A percentile compares a stretch with the other conserved stretches of the same genome.
Evolutionary conservation across 257 asterid species (phyloP).

Genomic region (Primulina huaijiensis): DNA sequence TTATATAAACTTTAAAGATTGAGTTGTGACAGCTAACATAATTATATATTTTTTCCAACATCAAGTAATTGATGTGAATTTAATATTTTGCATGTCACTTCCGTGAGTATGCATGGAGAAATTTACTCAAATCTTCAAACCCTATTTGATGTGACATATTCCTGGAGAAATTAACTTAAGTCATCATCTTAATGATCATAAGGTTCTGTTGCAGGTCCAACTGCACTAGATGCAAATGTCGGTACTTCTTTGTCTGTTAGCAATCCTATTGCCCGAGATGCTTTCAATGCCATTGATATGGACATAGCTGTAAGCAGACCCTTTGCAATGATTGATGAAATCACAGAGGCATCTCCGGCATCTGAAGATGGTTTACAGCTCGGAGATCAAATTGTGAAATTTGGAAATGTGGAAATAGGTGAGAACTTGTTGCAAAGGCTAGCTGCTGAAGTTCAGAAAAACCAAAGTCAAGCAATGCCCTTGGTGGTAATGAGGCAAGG

Average conservation of each 20-base stretch:
- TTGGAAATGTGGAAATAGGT: slow-evolving; percentile 73
- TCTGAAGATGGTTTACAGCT: slow-evolving; percentile 95
- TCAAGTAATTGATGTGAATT: slow-evolving; percentile 2
- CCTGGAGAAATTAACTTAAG: slow-evolving; percentile 1
- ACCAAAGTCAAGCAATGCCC: slow-evolving; percentile 52
- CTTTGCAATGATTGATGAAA: slow-evolving; percentile 86
- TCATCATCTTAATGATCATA: slow-evolving; percentile 9
- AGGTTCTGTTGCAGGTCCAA: slow-evolving; percentile 33
- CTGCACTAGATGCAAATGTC: slow-evolving; percentile 30
- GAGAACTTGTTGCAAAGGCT: slow-evolving; percentile 66
- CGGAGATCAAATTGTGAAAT: slow-evolving; percentile 90
- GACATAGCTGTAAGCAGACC: slow-evolving; percentile 60
- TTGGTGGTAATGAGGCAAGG: slow-evolving; percentile 82
- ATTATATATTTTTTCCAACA: slow-evolving; percentile 9
- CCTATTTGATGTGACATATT: slow-evolving; percentile 4
- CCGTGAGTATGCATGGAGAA: neutral
- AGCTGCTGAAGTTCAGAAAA: slow-evolving; percentile 71
- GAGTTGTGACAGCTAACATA: neutral
- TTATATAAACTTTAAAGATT: slow-evolving; percentile 17
- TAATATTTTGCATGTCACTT: neutral
- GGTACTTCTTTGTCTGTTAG: slow-evolving; percentile 35
- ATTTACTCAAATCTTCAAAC: slow-evolving; percentile 2
- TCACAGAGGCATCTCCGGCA: slow-evolving; percentile 84
- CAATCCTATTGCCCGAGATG: slow-evolving; percentile 28
- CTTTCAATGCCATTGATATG: slow-evolving; percentile 52